Conservation (phyloP, 352 stramenopile species). For the Blastocystis hominis region DNA sequence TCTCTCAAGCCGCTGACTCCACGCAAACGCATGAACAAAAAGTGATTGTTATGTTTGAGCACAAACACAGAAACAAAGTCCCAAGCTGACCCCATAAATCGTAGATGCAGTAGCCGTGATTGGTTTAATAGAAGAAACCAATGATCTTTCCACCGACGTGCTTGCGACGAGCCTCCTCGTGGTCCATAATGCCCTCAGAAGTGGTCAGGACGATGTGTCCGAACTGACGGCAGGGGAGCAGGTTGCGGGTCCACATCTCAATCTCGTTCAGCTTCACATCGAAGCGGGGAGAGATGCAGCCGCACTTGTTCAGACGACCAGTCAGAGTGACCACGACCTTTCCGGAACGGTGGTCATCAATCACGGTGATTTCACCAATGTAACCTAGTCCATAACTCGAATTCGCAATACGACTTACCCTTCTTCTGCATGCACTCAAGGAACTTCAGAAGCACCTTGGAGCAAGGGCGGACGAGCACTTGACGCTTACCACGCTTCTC, state of each 20-base stretch:
- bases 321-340: constrained; percentile 97
- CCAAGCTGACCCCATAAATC: neutral
- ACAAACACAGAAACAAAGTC: neutral
- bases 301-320: constrained; percentile 99
- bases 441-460: constrained; percentile 99
- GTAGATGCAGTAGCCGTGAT: neutral
- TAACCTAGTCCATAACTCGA: constrained; percentile 73
- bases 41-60: neutral
- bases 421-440: constrained; percentile 93
- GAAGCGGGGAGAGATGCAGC: constrained; percentile 96
- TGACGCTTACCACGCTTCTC: constrained; percentile 99
- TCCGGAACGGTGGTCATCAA: constrained; percentile 95
- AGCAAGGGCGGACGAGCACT: constrained; percentile 93
- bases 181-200: constrained; percentile 83
- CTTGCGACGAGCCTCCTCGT: constrained; percentile 91
- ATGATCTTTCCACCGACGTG: constrained; percentile 99
- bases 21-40: no score
- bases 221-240: constrained; percentile 94
- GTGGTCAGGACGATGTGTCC: constrained; percentile 90
- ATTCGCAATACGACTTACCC: constrained; percentile 66
- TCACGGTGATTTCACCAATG: constrained; percentile 99
- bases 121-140: constrained; percentile 96
- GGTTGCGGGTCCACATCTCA: constrained; percentile 98
- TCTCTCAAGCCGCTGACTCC: no score
- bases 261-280: constrained; percentile 89